Conservation (phyloP, 2,329 filamentous ascomycete species). For the Alternaria conjuncta region DNA sequence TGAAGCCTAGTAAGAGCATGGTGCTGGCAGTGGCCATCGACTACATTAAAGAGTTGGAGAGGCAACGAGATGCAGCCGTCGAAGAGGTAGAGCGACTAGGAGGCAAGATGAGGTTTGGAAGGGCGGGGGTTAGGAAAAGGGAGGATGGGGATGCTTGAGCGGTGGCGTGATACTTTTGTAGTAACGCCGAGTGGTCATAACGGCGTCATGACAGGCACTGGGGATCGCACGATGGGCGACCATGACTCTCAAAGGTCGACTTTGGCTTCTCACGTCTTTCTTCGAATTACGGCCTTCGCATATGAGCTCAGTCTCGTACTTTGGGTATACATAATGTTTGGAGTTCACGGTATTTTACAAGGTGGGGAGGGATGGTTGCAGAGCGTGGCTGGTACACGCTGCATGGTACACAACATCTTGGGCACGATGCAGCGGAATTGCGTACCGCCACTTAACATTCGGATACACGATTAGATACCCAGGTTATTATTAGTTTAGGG, state of each 20-base stretch:
- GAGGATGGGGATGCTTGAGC: background rate
- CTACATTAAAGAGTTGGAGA: conserved; percentile 17
- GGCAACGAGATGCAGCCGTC: conserved; percentile 13
- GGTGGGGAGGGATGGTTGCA: background rate
- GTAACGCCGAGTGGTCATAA: background rate
- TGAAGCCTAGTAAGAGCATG: conserved; percentile 20
- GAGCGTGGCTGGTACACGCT: background rate
- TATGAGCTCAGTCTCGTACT: background rate
- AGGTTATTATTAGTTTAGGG: background rate
- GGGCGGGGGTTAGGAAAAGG: background rate
- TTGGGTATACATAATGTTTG: background rate
- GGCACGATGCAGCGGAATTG: background rate
- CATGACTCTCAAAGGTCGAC: background rate
- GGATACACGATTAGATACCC: background rate
- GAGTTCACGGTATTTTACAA: background rate
- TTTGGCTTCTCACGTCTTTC: background rate
- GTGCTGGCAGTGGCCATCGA: conserved; percentile 20
- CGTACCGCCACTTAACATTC: background rate
- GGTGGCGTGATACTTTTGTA: background rate
- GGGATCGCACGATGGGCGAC: background rate
- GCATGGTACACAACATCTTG: background rate
- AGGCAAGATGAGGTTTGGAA: conserved; percentile 11
- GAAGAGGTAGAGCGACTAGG: conserved; percentile 16
- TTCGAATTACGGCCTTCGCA: background rate
- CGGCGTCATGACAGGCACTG: background rate